Percentiles rank a stretch among this genome's conserved stretches.
Conservation (phyloP, 2,329 filamentous ascomycete species). For the Arthrocladium fulminans region DNA sequence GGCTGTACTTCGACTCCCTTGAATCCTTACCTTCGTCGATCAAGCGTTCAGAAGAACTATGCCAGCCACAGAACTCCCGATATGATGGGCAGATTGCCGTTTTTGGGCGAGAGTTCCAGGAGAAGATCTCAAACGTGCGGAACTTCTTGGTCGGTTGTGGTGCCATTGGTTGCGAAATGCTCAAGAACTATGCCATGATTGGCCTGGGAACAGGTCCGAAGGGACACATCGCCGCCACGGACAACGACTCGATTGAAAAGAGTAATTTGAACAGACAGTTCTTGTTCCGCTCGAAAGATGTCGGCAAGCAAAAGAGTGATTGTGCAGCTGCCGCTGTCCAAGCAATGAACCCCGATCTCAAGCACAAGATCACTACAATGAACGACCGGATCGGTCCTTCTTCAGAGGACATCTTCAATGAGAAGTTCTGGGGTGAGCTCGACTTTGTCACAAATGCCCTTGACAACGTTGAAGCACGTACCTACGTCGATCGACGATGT, state of each 20-base stretch:
- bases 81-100: constrained; percentile 98
- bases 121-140: constrained; percentile 81
- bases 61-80: constrained; percentile 72
- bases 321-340: constrained; percentile 83
- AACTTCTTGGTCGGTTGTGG: constrained; percentile 94
- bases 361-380: constrained; percentile 73
- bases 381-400: constrained; percentile 86
- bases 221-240: constrained; percentile 84
- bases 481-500: constrained; percentile 90
- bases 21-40: constrained; percentile 76
- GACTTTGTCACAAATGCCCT: constrained; percentile 94
- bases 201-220: constrained; percentile 80
- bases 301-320: constrained; percentile 94
- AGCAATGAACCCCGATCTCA: constrained; percentile 88
- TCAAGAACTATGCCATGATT: constrained; percentile 99
- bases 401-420: constrained; percentile 90
- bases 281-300: constrained; percentile 85
- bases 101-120: constrained; percentile 86
- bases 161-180: constrained; percentile 96
- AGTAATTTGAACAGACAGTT: constrained; percentile 98
- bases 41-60: constrained; percentile 72
- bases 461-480: constrained; percentile 94
- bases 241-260: constrained; percentile 98
- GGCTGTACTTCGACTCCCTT: constrained; percentile 96
- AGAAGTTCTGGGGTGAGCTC: constrained; percentile 77